A percentile compares a stretch with the other conserved stretches of the same genome.
Evolutionary conservation across 225 moss, liverwort and hornwort species (phyloP).

Genomic region (Lunularia cruciata): DNA sequence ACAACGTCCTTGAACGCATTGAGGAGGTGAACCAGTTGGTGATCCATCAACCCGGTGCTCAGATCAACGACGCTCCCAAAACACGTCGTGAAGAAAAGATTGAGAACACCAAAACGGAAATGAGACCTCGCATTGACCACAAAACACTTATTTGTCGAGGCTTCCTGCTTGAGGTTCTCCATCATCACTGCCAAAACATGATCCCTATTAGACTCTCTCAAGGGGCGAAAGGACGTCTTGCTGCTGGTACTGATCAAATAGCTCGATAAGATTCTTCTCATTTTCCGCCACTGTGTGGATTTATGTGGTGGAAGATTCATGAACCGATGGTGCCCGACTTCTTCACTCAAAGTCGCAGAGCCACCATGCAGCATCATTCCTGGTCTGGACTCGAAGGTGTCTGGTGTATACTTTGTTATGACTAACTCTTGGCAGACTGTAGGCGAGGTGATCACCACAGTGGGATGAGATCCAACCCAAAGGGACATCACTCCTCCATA

Average conservation of each 20-base stretch:
- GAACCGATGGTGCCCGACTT: slow-evolving; percentile 26
- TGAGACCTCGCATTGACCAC: slow-evolving; percentile 52
- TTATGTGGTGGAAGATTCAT: slow-evolving; percentile 25
- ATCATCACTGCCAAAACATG: slow-evolving; percentile 44
- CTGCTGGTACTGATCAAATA: slow-evolving; percentile 26
- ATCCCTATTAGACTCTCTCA: slow-evolving; percentile 27
- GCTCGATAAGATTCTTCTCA: slow-evolving; percentile 38
- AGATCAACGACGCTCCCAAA: slow-evolving; percentile 62
- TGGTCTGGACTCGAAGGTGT: slow-evolving; percentile 38
- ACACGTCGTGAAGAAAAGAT: slow-evolving; percentile 57
- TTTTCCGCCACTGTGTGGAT: slow-evolving; percentile 39
- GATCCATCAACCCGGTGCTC: slow-evolving; percentile 48
- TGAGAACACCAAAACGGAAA: slow-evolving; percentile 46
- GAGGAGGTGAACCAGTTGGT: slow-evolving; percentile 55
- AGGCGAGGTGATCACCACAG: slow-evolving; percentile 59
- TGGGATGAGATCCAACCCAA: slow-evolving; percentile 50
- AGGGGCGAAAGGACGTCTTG: slow-evolving; percentile 32
- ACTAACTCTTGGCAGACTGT: slow-evolving; percentile 37
- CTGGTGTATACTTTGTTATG: slow-evolving; percentile 10
- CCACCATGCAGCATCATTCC: slow-evolving; percentile 35
- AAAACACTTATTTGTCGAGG: slow-evolving; percentile 30
- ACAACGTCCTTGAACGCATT: slow-evolving; percentile 60
- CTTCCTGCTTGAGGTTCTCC: slow-evolving; percentile 45
- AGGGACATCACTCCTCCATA: slow-evolving; percentile 64
- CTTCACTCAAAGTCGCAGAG: slow-evolving; percentile 21